These are phyloP conservation scores for Phallus indusiatus DNA, from an alignment of 768 basidiomycete species.

Conservation along the genomic window DNA sequence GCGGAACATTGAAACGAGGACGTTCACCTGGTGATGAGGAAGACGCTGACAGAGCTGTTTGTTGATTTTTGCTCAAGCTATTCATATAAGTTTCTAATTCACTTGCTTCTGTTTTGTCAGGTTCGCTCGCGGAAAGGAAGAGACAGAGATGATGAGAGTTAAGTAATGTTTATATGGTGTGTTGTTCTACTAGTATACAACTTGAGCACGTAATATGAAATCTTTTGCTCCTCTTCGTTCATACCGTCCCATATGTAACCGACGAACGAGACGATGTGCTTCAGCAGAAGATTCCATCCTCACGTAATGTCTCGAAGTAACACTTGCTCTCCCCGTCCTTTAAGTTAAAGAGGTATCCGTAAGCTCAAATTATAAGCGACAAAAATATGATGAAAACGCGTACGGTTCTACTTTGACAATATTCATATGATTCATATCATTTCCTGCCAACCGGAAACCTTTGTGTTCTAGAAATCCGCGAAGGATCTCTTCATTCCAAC, in stretches of 20 bases:
- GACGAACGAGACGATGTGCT: slow-evolving; percentile 58
- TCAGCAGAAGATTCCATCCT: slow-evolving; percentile 49
- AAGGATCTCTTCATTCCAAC: slow-evolving; percentile 26
- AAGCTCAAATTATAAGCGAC: background rate
- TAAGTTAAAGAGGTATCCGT: background rate
- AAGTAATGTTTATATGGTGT: slow-evolving; percentile 6
- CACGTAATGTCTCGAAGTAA: slow-evolving; percentile 27
- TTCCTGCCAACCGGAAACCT: slow-evolving; percentile 33
- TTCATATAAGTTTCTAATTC: background rate
- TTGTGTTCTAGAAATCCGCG: slow-evolving; percentile 21
- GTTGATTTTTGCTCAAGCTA: slow-evolving; percentile 16
- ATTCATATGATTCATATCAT: slow-evolving; percentile 30
- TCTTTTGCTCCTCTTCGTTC: slow-evolving; percentile 26
- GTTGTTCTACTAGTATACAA: slow-evolving; percentile 34
- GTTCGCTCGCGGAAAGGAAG: slow-evolving; percentile 7
- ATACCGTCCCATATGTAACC: slow-evolving; percentile 49
- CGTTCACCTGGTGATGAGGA: slow-evolving; percentile 75
- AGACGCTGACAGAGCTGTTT: slow-evolving; percentile 45
- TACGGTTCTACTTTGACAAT: slow-evolving; percentile 44
- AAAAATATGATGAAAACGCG: slow-evolving; percentile 18
- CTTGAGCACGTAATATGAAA: slow-evolving; percentile 36
- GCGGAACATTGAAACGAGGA: slow-evolving; percentile 49
- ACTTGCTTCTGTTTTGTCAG: background rate
- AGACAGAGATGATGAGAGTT: slow-evolving; percentile 11
- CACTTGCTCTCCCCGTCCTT: background rate